phyloP scores from a whole-genome alignment of 805 yeast genomes.

The Komagataella populi region DNA sequence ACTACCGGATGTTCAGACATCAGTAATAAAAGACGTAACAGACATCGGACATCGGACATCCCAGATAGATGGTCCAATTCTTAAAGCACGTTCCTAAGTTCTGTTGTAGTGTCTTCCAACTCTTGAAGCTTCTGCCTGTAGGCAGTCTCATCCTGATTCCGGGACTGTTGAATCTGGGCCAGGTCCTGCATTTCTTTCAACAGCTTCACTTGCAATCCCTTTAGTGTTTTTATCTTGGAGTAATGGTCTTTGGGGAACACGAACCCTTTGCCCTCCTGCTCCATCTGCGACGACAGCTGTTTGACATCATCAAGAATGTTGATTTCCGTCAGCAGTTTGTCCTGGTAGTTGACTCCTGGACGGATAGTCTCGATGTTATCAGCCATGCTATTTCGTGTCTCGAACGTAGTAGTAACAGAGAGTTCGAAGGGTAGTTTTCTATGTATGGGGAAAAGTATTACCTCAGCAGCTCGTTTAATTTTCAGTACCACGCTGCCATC shows the following conservation, averaged over 20 bases:
- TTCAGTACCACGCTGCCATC: not conserved
- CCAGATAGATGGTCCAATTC: no score
- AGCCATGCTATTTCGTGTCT: slow-evolving; percentile 1
- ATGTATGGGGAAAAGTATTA: not conserved
- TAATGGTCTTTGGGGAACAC: slow-evolving; percentile 28
- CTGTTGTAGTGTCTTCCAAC: not conserved
- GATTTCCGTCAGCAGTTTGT: slow-evolving; percentile 75
- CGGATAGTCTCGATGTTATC: slow-evolving; percentile 41
- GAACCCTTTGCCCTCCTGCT: slow-evolving; percentile 32
- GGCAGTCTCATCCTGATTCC: not conserved
- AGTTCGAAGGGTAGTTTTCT: not conserved
- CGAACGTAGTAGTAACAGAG: not conserved
- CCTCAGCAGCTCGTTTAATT: not conserved
- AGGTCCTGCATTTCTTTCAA: slow-evolving; percentile 22
- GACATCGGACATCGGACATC: not conserved
- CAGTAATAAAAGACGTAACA: no score
- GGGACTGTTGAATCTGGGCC: slow-evolving; percentile 6
- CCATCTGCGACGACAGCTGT: slow-evolving; percentile 34
- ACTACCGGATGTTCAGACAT: not conserved
- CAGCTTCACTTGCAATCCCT: slow-evolving; percentile 40
- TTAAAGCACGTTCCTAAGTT: not conserved
- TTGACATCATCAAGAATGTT: slow-evolving; percentile 76
- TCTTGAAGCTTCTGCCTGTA: not conserved
- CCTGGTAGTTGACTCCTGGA: slow-evolving; percentile 57
- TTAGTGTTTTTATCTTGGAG: slow-evolving; percentile 35